phyloP scores from a whole-genome alignment of 306 rosid genomes.

The Biancaea sappan region DNA sequence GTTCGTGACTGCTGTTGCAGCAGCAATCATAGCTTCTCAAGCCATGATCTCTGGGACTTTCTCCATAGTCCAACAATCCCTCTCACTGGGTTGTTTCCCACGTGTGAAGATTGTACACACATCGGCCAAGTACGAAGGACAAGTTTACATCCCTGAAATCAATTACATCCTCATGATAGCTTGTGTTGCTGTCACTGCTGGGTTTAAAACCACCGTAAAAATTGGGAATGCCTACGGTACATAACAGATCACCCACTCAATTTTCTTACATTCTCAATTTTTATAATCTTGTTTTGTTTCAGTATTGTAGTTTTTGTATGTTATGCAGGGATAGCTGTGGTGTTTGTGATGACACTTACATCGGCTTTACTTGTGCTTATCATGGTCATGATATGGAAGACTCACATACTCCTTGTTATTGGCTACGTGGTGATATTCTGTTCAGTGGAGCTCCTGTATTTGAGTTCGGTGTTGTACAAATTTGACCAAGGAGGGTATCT shows the following conservation, averaged over 20 bases:
- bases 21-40: constrained; percentile 82
- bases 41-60: constrained; percentile 84
- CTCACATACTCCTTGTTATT: too few species aligned
- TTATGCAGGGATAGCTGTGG: constrained; percentile 82
- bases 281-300: background rate
- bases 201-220: constrained; percentile 47
- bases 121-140: constrained; percentile 68
- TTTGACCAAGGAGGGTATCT: too few species aligned
- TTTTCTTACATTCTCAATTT: background rate
- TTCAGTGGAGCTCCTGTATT: constrained; percentile 46
- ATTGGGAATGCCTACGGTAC: constrained; percentile 92
- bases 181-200: constrained; percentile 64
- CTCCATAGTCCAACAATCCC: constrained; percentile 78
- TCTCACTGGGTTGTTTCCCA: constrained; percentile 80
- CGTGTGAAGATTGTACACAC: constrained; percentile 78
- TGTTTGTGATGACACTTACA: constrained; percentile 83
- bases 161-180: constrained; percentile 78
- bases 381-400: too few species aligned
- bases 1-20: constrained; percentile 62
- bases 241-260: constrained; percentile 6
- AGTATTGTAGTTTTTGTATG: background rate
- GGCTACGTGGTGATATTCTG: constrained; percentile 41
- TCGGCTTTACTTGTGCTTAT: constrained; percentile 57
- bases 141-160: constrained; percentile 73
- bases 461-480: too few species aligned